Percentiles rank a stretch among this genome's conserved stretches.
phyloP scores from a whole-genome alignment of 2,329 filamentous ascomycete genomes.

The Neonectria coccinea region DNA sequence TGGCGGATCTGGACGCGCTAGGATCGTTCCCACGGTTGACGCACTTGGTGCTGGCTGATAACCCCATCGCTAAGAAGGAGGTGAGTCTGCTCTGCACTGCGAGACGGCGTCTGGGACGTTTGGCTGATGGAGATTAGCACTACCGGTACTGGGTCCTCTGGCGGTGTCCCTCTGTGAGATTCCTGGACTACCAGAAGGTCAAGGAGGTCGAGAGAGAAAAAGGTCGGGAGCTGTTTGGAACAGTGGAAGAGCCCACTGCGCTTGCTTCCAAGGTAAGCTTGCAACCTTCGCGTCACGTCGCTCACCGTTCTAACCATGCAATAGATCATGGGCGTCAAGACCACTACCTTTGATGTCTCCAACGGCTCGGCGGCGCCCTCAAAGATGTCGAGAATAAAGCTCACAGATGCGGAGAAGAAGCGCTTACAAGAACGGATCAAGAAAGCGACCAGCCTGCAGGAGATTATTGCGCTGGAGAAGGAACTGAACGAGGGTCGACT shows the following conservation, averaged over 20 bases:
- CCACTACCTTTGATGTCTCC: slow-evolving; percentile 75
- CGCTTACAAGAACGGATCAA: slow-evolving; percentile 87
- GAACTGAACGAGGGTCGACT: slow-evolving; percentile 90
- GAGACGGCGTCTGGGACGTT: neutral
- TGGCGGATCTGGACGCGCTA: slow-evolving; percentile 89
- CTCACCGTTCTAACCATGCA: slow-evolving; percentile 24
- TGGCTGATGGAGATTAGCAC: slow-evolving; percentile 65
- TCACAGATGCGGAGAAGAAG: slow-evolving; percentile 90
- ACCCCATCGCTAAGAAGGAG: slow-evolving; percentile 93
- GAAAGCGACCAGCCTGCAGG: slow-evolving; percentile 88
- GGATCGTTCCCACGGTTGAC: slow-evolving; percentile 75
- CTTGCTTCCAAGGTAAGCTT: slow-evolving; percentile 76
- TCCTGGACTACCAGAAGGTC: slow-evolving; percentile 93
- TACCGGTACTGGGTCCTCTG: slow-evolving; percentile 94
- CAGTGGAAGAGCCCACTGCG: slow-evolving; percentile 79
- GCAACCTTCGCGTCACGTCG: no score
- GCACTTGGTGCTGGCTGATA: slow-evolving; percentile 85
- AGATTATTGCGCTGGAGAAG: slow-evolving; percentile 91
- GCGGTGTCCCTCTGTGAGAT: slow-evolving; percentile 85
- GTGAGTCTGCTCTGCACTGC: slow-evolving; percentile 63
- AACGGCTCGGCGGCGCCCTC: slow-evolving; percentile 60
- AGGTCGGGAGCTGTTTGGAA: slow-evolving; percentile 86
- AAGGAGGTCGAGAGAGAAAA: slow-evolving; percentile 84
- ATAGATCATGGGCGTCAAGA: slow-evolving; percentile 86
- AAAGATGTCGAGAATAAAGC: slow-evolving; percentile 81